These are phyloP conservation scores for Lactarius psammicola DNA, from an alignment of 768 basidiomycete genomes.

Conservation along the genomic window DNA sequence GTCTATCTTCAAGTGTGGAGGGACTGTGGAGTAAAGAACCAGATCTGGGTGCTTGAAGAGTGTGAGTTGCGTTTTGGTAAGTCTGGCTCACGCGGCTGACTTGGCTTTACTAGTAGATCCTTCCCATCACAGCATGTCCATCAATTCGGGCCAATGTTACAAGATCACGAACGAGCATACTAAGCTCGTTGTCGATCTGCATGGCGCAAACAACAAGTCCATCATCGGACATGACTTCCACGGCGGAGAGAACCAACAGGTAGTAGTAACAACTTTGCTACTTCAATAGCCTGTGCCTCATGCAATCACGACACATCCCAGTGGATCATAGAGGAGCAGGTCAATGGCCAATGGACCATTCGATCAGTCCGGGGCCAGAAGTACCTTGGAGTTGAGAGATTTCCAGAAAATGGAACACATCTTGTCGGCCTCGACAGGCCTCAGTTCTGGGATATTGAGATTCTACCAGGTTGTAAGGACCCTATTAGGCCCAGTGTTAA, in stretches of 20 bases:
- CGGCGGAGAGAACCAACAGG: neutral
- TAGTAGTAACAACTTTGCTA: neutral
- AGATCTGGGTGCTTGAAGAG: constrained; percentile 4
- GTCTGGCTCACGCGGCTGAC: neutral
- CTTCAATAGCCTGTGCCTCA: neutral
- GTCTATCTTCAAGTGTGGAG: neutral
- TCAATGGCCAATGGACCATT: neutral
- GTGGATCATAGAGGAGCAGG: neutral
- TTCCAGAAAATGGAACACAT: neutral
- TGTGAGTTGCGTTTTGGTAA: neutral
- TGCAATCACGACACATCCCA: neutral
- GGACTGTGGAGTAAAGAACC: neutral
- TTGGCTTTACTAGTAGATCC: neutral
- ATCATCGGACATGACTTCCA: neutral
- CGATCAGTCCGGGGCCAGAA: neutral
- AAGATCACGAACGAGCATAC: neutral
- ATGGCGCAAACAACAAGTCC: neutral
- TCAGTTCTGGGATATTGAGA: neutral
- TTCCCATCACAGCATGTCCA: neutral
- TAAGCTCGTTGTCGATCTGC: neutral
- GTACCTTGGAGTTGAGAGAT: neutral
- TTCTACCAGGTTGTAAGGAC: neutral
- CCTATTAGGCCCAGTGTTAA: neutral
- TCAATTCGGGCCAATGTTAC: neutral
- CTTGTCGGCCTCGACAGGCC: neutral